Evolutionary conservation across 371 early-diverging fungal species (phyloP), one percentile per base, ranked within the genome.

Genomic region (Homolaphlyctis polyrhiza): DNA sequence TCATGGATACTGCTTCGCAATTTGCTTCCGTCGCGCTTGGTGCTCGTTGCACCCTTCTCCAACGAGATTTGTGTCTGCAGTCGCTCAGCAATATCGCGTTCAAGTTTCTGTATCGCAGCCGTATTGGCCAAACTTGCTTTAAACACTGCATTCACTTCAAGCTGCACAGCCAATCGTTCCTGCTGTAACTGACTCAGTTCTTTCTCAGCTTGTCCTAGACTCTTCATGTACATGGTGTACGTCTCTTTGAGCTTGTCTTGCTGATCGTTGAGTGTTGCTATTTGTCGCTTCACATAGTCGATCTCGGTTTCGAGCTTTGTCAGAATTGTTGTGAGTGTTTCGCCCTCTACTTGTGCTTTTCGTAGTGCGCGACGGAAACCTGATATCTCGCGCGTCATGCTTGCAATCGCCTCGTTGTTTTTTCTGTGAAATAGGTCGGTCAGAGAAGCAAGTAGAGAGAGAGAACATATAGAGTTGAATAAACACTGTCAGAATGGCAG

Each of bases 61-160:
- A 82, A 69, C n/a, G 71, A 65, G 2, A 77, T 52, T 64, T 83
- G 82, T 34, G 59, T 62, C 58, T 83, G 80, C 25, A 83, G 71
- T 47, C 74, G 67, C 57, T 80, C 81, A 63, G 76, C 75, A 35
- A 82, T 72, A 39, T 84, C 80, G 35, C 52, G 47, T 47, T 78
- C 77, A n/a, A 79, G 51, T 49, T 77, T 78, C 34, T 71, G 66
- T 11, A 58, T 69, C 14, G 57, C 52, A 6, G 58, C 35, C 29
- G 62, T 49, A 13, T 72, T 70, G 65, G 73, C 65, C n/a, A 55
- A 54, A 5, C 69, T 76, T 3, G 67, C 59, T 58, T 82, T 84
- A 23, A 67, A 43, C 11, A 82, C 71, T 11, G 70, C 70, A 28
- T 69, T 67, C 21, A 78, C 57, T 64, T 82, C 82, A 23, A 70